Evolutionary conservation across 305 asterid species (phyloP), one percentile per base, ranked within the genome.

Genomic region (Fraxinus paxiana): DNA sequence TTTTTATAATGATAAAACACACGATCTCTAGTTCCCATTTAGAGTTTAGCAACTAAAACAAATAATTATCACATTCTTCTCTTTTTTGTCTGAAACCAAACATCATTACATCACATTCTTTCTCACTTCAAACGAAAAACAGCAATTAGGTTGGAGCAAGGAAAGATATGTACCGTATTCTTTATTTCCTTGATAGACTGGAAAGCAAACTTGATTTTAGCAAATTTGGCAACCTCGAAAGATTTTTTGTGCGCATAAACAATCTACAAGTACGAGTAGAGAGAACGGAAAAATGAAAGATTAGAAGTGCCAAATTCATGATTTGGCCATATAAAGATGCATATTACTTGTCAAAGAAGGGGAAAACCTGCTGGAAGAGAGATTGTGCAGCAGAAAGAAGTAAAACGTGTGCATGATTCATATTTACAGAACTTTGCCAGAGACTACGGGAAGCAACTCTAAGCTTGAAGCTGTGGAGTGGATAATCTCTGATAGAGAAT

Each of bases 311-410:
- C 31, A 61, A 24, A 38, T 77, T 59, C 75, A 69, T 18, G 43
- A 56, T 24, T 43, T 26, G 77, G 69, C 70, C 82, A 85, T 70
- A 86, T 82, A 2, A 24, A 77, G 83, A 81, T 78, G 26, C 33
- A 24, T 35, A 18, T 59, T 34, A 9, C 34, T 75, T 22, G 20
- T 76, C 46, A 71, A 77, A 73, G 17, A 81, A 56, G 33, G 41
- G 38, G 61, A 82, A 74, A 80, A 92, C 97, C 97, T 94, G 95
- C 85, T 91, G 89, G 87, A 96, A 94, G 87, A 96, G 94, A 84
- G 90, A 87, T 80, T 82, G 92, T 2, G 93, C 96, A 76, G 89
- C 89, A 77, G 93, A 87, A 70, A 90, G 84, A 78, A 96, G 87
- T 86, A 90, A 86, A 54, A 51, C 82, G 69, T 88, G 85, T 67